Evolutionary conservation across 371 early-diverging fungal species (phyloP), one percentile per base, ranked within the genome.

Genomic region (Mortierella sp.): DNA sequence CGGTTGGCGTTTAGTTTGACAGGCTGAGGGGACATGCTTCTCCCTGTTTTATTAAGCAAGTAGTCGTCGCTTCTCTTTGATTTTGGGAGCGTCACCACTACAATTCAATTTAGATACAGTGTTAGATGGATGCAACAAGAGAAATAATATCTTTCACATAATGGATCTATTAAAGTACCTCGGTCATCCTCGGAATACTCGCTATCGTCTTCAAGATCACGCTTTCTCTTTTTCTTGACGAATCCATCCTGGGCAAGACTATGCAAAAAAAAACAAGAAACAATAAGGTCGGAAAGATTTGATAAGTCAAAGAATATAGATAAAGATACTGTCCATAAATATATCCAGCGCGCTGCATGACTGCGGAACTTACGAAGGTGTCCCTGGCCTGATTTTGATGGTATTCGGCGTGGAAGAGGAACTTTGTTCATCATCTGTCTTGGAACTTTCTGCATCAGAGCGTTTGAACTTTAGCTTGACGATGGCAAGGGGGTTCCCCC

Each of bases 131-230:
- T 52, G 37, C 55, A 47, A 37, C n/a, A 55, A 37, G 5, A 30
- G 24, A 22, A 39, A n/a, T 32, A 47, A 57, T 66, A 54, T 37
- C 37, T 4, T 12, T 30, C 10, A 10, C n/a, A 35, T 8, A 12
- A 60, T 9, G 22, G 18, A 4, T 37, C n/a, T 40, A 22, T 37
- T 11, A 20, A 60, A 28, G 26, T 70, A 71, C 79, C 80, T 75
- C 80, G 45, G 30, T 80, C 80, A 32, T 80, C 80, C 52, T 80
- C 80, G n/a, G 80, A 80, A 59, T 75, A 80, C 45, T 80, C 80
- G 26, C 80, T 80, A 51, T 80, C 80, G 0, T 78, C 78, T 12
- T 80, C 80, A 57, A 75, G 39, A n/a, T 79, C 71, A 0, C 70
- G 64, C 14, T 75, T 80, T 64, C 75, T 74, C 58, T 70, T 70